A percentile compares a stretch with the other conserved stretches of the same genome.
Conservation (phyloP, 176 grass and related monocot genomes). For the Saccharum officinarum region DNA sequence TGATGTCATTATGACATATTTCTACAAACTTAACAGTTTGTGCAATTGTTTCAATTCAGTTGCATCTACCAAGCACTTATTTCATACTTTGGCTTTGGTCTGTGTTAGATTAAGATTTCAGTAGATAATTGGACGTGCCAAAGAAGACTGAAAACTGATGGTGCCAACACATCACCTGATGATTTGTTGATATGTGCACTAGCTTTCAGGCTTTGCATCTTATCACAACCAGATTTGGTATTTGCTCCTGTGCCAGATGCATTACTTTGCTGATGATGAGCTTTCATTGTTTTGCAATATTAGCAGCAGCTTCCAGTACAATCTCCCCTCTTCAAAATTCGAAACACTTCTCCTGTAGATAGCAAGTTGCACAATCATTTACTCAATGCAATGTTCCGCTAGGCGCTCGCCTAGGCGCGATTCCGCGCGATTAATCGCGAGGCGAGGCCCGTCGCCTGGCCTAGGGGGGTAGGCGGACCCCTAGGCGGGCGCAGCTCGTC, state of each 20-base stretch:
- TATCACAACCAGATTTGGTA: slow-evolving; percentile 45
- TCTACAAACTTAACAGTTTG: background rate
- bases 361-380: slow-evolving; percentile 18
- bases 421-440: no score
- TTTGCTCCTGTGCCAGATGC: slow-evolving; percentile 43
- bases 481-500: no score
- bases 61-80: slow-evolving; percentile 2
- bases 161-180: slow-evolving; percentile 52
- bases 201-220: slow-evolving; percentile 53
- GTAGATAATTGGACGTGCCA: background rate
- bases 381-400: background rate
- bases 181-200: slow-evolving; percentile 53
- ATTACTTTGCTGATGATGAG: slow-evolving; percentile 37
- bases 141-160: background rate
- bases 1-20: background rate
- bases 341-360: slow-evolving; percentile 13
- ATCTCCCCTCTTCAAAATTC: slow-evolving; percentile 8
- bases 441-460: no score
- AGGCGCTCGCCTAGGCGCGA: no score
- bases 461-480: no score
- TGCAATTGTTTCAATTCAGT: background rate
- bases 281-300: slow-evolving; percentile 51
- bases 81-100: background rate
- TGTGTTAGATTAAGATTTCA: background rate
- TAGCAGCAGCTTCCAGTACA: background rate